Evolutionary conservation across 2,329 filamentous ascomycete genomes (phyloP).

Genomic region (Sporothrix mexicana): DNA sequence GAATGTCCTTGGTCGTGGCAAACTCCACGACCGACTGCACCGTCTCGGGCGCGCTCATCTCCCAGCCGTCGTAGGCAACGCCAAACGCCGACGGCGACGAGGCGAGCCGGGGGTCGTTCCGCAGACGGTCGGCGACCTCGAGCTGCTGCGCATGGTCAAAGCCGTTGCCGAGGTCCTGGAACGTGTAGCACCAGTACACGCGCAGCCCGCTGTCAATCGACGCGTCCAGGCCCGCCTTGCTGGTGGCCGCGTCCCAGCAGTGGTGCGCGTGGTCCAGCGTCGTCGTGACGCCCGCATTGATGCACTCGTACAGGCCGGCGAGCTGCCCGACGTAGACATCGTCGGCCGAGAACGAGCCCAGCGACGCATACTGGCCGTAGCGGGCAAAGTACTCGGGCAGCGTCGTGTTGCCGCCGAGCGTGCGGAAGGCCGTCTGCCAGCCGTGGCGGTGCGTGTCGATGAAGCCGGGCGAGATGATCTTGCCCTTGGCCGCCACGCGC

Average conservation of each 20-base stretch:
- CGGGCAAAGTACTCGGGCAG: slow-evolving; percentile 23
- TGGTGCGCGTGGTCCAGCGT: slow-evolving; percentile 3
- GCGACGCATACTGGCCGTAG: slow-evolving; percentile 6
- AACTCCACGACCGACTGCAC: neutral
- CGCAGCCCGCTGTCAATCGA: slow-evolving; percentile 12
- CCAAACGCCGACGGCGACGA: neutral
- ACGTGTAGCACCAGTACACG: slow-evolving; percentile 6
- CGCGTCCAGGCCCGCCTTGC: slow-evolving; percentile 2
- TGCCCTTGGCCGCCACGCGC: neutral
- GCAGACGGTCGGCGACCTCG: neutral
- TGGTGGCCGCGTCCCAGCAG: slow-evolving; percentile 1
- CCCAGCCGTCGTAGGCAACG: slow-evolving; percentile 16
- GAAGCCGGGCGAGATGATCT: slow-evolving; percentile 19
- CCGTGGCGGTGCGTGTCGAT: slow-evolving; percentile 20
- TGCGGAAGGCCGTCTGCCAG: slow-evolving; percentile 14
- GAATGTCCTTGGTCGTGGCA: neutral
- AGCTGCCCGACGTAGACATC: slow-evolving; percentile 3
- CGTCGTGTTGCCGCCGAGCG: slow-evolving; percentile 6
- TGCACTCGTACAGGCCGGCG: slow-evolving; percentile 14
- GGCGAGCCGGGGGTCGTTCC: neutral
- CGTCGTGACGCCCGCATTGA: slow-evolving; percentile 1
- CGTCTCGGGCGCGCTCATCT: slow-evolving; percentile 3
- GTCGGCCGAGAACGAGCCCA: slow-evolving; percentile 10
- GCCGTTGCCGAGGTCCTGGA: slow-evolving; percentile 9
- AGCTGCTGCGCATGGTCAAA: slow-evolving; percentile 8